Evolutionary conservation across 2,329 filamentous ascomycete species (phyloP).

Genomic region (Clonostachys sp.): DNA sequence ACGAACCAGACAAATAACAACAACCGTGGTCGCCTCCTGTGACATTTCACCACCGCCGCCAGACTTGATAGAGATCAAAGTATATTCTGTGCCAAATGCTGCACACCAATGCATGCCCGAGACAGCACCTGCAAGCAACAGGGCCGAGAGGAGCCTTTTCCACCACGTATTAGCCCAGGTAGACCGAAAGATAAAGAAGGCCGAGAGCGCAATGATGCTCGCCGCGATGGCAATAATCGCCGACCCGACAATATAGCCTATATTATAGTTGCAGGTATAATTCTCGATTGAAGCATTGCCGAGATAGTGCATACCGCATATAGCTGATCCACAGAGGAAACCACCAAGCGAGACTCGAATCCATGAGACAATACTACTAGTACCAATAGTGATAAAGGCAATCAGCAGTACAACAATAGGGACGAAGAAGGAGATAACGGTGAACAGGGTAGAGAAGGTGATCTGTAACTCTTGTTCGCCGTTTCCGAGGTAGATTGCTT

Average conservation of each 20-base stretch:
- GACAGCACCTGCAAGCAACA: slow-evolving; percentile 67
- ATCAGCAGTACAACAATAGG: slow-evolving; percentile 70
- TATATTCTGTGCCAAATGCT: slow-evolving; percentile 65
- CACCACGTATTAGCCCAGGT: slow-evolving; percentile 77
- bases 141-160: slow-evolving; percentile 64
- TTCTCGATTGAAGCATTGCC: slow-evolving; percentile 81
- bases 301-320: slow-evolving; percentile 84
- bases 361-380: slow-evolving; percentile 51
- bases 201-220: slow-evolving; percentile 62
- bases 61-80: slow-evolving; percentile 37
- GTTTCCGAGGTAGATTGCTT: slow-evolving; percentile 66
- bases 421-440: slow-evolving; percentile 73
- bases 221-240: slow-evolving; percentile 69
- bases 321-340: slow-evolving; percentile 65
- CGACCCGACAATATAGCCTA: slow-evolving; percentile 60
- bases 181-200: slow-evolving; percentile 75
- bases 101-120: slow-evolving; percentile 89
- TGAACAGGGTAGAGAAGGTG: slow-evolving; percentile 67
- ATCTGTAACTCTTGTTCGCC: slow-evolving; percentile 63
- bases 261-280: slow-evolving; percentile 61
- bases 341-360: slow-evolving; percentile 60
- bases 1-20: slow-evolving; percentile 67
- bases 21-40: slow-evolving; percentile 64
- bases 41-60: slow-evolving; percentile 31
- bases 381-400: slow-evolving; percentile 67